Evolutionary conservation across 345 rosid genomes (phyloP), one percentile per base, ranked within the genome.

Genomic region (Physaria fendleri): DNA sequence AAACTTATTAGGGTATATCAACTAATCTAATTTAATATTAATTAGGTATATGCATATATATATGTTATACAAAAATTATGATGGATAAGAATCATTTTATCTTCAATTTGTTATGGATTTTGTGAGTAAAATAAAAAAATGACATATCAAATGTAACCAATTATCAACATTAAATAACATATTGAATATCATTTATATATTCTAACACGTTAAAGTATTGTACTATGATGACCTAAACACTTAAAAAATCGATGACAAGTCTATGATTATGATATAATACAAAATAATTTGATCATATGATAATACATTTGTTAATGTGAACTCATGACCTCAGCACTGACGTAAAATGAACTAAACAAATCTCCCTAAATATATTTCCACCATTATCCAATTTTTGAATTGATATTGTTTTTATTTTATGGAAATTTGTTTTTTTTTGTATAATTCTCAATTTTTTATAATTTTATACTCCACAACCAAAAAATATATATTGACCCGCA

Each of bases 311-410:
- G 1, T 47, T 27, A 47, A 14, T 59, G 1, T n/a, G 4, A 21
- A 39, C 33, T 66, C 5, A 48, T 40, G 56, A 68, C 62, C 56
- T 61, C 47, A 6, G 47, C 48, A 55, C 51, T 62, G 64, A 54
- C 68, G 63, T 6, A 45, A 61, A 60, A 51, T 35, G 47, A 46
- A 46, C 56, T 4, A 52, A 59, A 34, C 55, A 54, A 54, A 47
- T 62, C 58, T 54, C 30, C 18, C 46, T 37, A 52, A 52, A 54
- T 44, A 33, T 59, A 18, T 37, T 43, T 52, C 35, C 1, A 29
- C 21, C 18, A 52, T 50, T 44, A 29, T 61, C 57, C 50, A 38
- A 68, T 49, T 13, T 35, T n/a, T 14, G 42, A 56, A 57, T n/a
- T 17, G 18, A 25, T 41, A 18, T 59, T n/a, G n/a, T n/a, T n/a